These are phyloP conservation scores for Cytospora mali DNA, from an alignment of 2,329 filamentous ascomycete genomes.

Conservation along the genomic window DNA sequence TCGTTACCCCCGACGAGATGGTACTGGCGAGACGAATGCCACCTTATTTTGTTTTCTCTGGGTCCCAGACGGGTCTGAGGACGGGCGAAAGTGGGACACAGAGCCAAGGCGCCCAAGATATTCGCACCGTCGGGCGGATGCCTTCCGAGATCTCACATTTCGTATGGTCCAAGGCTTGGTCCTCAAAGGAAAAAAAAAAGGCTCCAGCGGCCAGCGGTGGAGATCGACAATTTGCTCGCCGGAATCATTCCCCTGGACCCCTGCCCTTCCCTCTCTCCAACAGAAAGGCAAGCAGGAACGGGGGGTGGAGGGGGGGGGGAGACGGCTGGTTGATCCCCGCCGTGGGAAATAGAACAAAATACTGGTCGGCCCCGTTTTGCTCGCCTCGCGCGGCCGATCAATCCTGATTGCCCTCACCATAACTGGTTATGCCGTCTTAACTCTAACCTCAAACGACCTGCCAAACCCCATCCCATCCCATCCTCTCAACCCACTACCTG, in stretches of 20 bases:
- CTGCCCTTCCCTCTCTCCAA: conserved; percentile 17
- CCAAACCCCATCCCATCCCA: too few species aligned
- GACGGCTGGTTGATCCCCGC: conserved; percentile 15
- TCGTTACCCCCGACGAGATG: not conserved
- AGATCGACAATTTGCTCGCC: conserved; percentile 20
- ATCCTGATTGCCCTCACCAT: not conserved
- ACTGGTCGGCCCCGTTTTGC: not conserved
- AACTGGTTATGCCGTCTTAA: too few species aligned
- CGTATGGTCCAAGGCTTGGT: conserved; percentile 19
- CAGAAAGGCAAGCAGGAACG: conserved; percentile 24
- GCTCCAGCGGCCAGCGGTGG: conserved; percentile 9
- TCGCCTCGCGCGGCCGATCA: not conserved
- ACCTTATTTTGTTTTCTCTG: not conserved
- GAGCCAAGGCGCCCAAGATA: not conserved
- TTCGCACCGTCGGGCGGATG: conserved; percentile 25
- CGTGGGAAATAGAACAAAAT: not conserved
- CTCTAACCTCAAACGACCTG: too few species aligned
- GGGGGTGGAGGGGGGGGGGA: not conserved
- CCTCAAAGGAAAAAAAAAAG: conserved; percentile 3
- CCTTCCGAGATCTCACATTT: conserved; percentile 22
- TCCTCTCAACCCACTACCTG: too few species aligned
- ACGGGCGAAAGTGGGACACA: conserved; percentile 18
- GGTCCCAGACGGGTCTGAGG: not conserved
- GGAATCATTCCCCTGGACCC: conserved; percentile 7
- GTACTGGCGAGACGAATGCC: not conserved